Evolutionary conservation across 345 rosid genomes (phyloP), one percentile per base, ranked within the genome.

Genomic region (Populus deltoides): DNA sequence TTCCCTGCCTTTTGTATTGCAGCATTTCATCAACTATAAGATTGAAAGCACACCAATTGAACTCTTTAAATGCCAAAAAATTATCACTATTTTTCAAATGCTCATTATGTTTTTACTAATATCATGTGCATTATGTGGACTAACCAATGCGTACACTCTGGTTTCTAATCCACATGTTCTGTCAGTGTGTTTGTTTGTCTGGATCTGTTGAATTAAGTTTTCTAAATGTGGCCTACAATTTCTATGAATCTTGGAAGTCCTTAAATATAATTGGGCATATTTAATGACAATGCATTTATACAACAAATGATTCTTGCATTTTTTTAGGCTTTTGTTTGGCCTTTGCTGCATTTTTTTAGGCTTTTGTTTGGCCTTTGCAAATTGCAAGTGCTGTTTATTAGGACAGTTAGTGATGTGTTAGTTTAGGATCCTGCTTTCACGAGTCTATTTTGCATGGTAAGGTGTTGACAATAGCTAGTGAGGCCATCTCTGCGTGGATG

Each of bases 21-120:
- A 12, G 24, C 43, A 31, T 51, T 63, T 49, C 78, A n/a, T 29
- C 57, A 18, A 63, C 29, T 43, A 70, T 72, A 65, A 18, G 12
- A 62, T 62, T 70, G 61, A 36, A 75, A 78, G 65, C 45, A 27
- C 29, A 53, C 80, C 69, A 67, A 72, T n/a, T 20, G 25, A 27
- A 47, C 18, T 47, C 57, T 41, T 45, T 25, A 2, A 45, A 33
- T 12, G 22, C 38, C 38, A 3, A 9, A 8, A 57, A 57, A 24
- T 24, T 59, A 57, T 8, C n/a, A 63, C 18, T 43, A 7, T 17
- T 68, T 36, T 11, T 22, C 10, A 53, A 36, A 27, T 43, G 17
- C 12, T 38, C 36, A 55, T 68, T 38, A 25, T 45, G n/a, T 55
- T 68, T 27, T 53, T 55, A 61, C 62, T 57, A n/a, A 57, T n/a